Evolutionary conservation across 2,329 filamentous ascomycete genomes (phyloP), one percentile per base, ranked within the genome.

Genomic region (Aspergillus novofumigatus): DNA sequence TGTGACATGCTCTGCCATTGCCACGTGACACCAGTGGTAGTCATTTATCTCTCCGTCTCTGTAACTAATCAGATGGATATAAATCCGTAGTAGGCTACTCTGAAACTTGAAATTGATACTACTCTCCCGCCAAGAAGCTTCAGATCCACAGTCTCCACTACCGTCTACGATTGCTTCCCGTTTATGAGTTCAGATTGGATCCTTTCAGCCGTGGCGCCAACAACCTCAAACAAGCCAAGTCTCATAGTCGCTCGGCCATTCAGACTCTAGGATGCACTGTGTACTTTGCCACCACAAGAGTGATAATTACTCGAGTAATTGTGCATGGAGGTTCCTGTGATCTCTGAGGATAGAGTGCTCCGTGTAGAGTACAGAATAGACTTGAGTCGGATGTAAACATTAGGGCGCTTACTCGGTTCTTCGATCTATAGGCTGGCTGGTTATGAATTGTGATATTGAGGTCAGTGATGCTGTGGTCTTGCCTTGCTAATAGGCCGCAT

Each of bases 211-310:
- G 17, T 32, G 28, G 20, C 23, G 20, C 49, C 49, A 35, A 38
- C 49, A 51, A 51, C 32, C 49, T 51, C 49, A 29, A 51, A 51
- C 49, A 51, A 49, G 28, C 47, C 28, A 49, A 49, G 47, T 26
- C 25, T 35, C 32, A 23, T 5, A 8, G 17, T 51, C 7, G 32
- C 14, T 32, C 28, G 49, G 21, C 42, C 42, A 44, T 44, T 44
- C n/a, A 44, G 42, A 35, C 32, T 35, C 14, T 14, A 17, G 32
- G 6, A 38, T 17, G 32, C 32, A 14, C 1, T 38, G 32, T 38
- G 32, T 7, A 38, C 32, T 38, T n/a, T 38, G 32, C 32, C 32
- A 38, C 32, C 32, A 17, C 32, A 17, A 17, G 14, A 17, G 32
- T 17, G 14, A n/a, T 17, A 38, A 38, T 17, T 35, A 11, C 28